phyloP scores from a whole-genome alignment of 2,329 filamentous ascomycete species.

The Biscogniauxia marginata region DNA sequence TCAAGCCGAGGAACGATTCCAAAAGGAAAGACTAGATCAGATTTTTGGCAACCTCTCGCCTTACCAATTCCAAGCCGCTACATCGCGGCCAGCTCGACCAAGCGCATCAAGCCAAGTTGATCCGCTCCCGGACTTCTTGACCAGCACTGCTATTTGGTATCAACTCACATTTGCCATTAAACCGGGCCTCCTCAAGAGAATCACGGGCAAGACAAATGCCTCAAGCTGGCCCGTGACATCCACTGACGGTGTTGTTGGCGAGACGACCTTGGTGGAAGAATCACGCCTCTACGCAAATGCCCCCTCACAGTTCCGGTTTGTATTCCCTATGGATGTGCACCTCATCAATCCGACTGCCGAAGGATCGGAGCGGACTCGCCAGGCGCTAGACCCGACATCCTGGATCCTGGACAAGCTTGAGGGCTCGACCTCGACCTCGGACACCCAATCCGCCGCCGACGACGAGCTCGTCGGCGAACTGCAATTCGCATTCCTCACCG shows the following conservation, averaged over 20 bases:
- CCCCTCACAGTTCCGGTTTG: slow-evolving; percentile 25
- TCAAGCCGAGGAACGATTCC: slow-evolving; percentile 44
- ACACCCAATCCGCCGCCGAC: slow-evolving; percentile 22
- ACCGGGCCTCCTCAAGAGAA: slow-evolving; percentile 42
- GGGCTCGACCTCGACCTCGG: slow-evolving; percentile 11
- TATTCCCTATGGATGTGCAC: slow-evolving; percentile 28
- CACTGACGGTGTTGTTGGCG: slow-evolving; percentile 49
- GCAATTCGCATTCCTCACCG: slow-evolving; percentile 59
- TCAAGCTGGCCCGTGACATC: slow-evolving; percentile 54
- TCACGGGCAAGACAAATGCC: slow-evolving; percentile 41
- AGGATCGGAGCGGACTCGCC: slow-evolving; percentile 30
- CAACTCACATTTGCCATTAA: slow-evolving; percentile 51
- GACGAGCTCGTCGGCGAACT: slow-evolving; percentile 57
- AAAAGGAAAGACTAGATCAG: slow-evolving; percentile 40
- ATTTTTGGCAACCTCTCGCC: slow-evolving; percentile 44
- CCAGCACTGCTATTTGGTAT: slow-evolving; percentile 45
- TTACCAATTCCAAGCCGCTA: slow-evolving; percentile 39
- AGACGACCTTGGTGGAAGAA: slow-evolving; percentile 39
- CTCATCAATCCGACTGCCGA: slow-evolving; percentile 27
- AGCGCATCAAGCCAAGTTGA: slow-evolving; percentile 15
- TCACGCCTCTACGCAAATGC: slow-evolving; percentile 37
- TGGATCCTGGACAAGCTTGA: slow-evolving; percentile 45
- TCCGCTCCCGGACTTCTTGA: slow-evolving; percentile 25
- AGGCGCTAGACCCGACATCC: slow-evolving; percentile 40
- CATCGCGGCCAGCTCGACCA: slow-evolving; percentile 11